Conservation (phyloP, 129 eudicot genomes). For the Flaveria linearis region DNA sequence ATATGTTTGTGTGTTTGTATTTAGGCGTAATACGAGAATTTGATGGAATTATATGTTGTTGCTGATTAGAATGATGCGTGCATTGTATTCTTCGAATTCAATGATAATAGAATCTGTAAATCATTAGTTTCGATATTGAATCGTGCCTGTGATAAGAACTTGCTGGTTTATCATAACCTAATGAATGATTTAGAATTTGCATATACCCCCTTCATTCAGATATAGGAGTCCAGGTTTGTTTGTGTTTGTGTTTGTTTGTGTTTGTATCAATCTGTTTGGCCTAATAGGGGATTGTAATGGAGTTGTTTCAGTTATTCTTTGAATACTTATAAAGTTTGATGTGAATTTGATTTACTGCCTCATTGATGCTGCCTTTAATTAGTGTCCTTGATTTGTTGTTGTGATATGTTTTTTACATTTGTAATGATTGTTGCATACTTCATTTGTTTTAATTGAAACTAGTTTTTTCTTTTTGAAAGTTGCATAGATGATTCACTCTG, state of each 20-base stretch:
- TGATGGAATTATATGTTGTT: neutral
- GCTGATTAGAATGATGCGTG: slow-evolving; percentile 15
- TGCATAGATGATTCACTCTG: too few species aligned
- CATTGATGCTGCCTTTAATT: slow-evolving; percentile 5
- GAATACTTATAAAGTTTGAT: slow-evolving; percentile 1
- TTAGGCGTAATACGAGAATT: slow-evolving; percentile 5
- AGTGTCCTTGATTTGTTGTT: neutral
- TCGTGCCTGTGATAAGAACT: slow-evolving; percentile 2
- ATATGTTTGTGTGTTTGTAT: slow-evolving; percentile 6
- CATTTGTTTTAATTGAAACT: too few species aligned
- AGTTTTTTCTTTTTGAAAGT: too few species aligned
- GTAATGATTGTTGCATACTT: too few species aligned
- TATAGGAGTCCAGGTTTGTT: neutral
- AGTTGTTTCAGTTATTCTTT: neutral
- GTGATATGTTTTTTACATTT: too few species aligned
- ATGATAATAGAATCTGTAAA: neutral
- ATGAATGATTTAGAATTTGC: neutral
- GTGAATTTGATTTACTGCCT: neutral
- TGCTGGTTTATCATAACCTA: neutral
- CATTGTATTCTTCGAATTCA: neutral
- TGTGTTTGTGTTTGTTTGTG: slow-evolving; percentile 14
- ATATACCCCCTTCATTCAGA: neutral
- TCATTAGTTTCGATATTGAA: neutral
- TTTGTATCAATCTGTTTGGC: neutral
- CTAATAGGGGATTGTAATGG: neutral